phyloP scores from a whole-genome alignment of 331 rosid genomes.

The Erythrophleum ivorense region DNA sequence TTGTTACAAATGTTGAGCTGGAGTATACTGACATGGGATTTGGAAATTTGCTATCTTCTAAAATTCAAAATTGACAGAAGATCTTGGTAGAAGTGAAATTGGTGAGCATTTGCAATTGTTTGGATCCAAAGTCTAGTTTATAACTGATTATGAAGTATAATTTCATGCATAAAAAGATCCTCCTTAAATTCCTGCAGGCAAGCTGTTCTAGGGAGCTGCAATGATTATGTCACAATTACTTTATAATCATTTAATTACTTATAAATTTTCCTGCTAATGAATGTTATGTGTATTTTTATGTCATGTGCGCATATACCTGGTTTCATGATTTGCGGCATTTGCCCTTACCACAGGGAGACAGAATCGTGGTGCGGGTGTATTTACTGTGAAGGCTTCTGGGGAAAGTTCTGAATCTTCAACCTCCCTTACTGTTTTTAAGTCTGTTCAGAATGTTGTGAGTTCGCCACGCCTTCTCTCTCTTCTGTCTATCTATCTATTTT shows the following conservation, averaged over 20 bases:
- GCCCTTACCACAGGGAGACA: constrained; percentile 52
- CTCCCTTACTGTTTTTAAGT: constrained; percentile 65
- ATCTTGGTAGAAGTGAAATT: neutral
- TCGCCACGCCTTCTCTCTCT: constrained; percentile 22
- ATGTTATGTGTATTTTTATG: neutral
- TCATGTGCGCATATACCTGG: neutral
- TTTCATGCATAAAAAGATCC: neutral
- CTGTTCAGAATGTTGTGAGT: constrained; percentile 73
- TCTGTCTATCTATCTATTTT: neutral
- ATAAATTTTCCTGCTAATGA: neutral
- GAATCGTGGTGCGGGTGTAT: constrained; percentile 26
- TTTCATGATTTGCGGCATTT: constrained; percentile 5
- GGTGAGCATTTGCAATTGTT: neutral
- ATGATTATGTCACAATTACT: neutral
- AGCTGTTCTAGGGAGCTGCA: constrained; percentile 13
- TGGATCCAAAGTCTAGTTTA: constrained; percentile 3
- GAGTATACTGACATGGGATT: neutral
- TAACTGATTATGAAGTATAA: constrained; percentile 2
- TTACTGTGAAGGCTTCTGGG: constrained; percentile 71
- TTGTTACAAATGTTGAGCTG: neutral
- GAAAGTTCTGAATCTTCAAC: constrained; percentile 78
- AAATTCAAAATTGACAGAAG: neutral
- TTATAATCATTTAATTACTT: constrained; percentile 28
- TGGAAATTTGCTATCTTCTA: neutral
- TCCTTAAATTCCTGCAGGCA: neutral